Conservation (phyloP, 345 rosid species). For the Eucalyptus tenuipes region DNA sequence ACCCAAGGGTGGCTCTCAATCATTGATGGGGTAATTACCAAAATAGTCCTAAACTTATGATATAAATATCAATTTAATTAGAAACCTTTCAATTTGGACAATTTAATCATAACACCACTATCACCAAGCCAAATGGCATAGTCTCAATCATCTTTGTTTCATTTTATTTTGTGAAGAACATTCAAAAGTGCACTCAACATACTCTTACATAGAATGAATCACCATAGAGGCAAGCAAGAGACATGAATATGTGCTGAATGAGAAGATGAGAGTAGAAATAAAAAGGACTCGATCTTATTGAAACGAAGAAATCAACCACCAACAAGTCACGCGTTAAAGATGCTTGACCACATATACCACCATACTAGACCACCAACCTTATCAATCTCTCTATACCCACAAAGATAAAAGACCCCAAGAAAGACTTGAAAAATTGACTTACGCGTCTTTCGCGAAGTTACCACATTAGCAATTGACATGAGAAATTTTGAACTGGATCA, state of each 20-base stretch:
- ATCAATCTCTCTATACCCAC: not conserved
- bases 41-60: not conserved
- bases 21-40: not conserved
- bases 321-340: not conserved
- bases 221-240: not conserved
- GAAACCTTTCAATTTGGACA: not conserved
- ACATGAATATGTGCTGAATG: not conserved
- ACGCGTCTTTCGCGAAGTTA: not conserved
- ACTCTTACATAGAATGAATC: not conserved
- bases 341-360: not conserved
- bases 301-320: not conserved
- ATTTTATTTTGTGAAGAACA: too few species aligned
- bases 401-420: not conserved
- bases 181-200: too few species aligned
- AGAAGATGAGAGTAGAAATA: not conserved
- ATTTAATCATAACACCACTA: too few species aligned
- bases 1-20: not conserved
- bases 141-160: too few species aligned
- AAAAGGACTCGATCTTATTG: not conserved
- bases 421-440: not conserved
- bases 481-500: not conserved
- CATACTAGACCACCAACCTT: not conserved
- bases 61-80: not conserved
- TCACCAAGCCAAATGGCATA: too few species aligned
- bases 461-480: not conserved